Percentiles rank a stretch among this genome's conserved stretches.
Conservation (phyloP, 2,329 filamentous ascomycete species). For the Knufia petricola region DNA sequence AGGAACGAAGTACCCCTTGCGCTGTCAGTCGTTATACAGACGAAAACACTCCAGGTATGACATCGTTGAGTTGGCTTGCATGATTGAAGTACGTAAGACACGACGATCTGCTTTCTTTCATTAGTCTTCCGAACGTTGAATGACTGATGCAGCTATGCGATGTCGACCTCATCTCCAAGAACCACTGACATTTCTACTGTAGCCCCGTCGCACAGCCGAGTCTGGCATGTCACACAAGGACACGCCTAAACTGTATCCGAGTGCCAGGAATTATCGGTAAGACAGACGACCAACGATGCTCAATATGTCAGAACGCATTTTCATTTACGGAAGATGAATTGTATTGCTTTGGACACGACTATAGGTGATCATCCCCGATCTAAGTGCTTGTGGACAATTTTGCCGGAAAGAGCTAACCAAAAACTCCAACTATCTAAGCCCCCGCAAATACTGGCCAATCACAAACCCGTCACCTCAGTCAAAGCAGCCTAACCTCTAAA, state of each 20-base stretch:
- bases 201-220: not conserved
- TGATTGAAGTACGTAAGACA: too few relatives aligned
- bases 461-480: not conserved
- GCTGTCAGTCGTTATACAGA: too few relatives aligned
- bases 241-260: not conserved
- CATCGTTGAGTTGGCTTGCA: too few relatives aligned
- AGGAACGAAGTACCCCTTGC: too few relatives aligned
- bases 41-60: too few relatives aligned
- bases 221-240: not conserved
- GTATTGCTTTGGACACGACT: not conserved
- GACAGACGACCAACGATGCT: not conserved
- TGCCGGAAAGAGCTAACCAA: slow-evolving; percentile 3
- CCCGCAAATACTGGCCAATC: not conserved
- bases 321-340: not conserved
- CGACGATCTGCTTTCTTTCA: too few relatives aligned
- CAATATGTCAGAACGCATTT: not conserved
- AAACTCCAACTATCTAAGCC: not conserved
- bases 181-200: not conserved
- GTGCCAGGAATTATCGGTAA: not conserved
- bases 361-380: not conserved
- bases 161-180: not conserved
- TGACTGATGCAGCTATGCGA: not conserved
- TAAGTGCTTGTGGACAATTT: not conserved
- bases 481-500: not conserved
- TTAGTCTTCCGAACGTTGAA: too few relatives aligned